A percentile compares a stretch with the other conserved stretches of the same genome.
Evolutionary conservation across 257 asterid genomes (phyloP).

Genomic region (Solanum okadae): DNA sequence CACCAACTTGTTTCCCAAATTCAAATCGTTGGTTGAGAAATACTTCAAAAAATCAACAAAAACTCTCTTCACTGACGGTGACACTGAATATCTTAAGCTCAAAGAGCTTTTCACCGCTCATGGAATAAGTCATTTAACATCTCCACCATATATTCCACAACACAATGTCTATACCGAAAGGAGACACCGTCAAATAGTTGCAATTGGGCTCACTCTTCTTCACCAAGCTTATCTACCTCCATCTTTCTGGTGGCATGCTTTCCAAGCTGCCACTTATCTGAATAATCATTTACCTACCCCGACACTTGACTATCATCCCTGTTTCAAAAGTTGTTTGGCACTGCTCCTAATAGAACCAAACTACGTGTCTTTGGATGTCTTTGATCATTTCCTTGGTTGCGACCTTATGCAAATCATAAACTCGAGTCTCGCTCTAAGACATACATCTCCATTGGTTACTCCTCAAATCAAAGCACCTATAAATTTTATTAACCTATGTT

Average conservation of each 20-base stretch:
- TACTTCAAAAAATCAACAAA: not conserved
- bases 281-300: conserved; percentile 2
- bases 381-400: conserved; percentile 1
- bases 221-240: not conserved
- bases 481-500: not conserved
- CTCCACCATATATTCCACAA: not conserved
- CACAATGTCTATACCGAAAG: not conserved
- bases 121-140: not conserved
- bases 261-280: not conserved
- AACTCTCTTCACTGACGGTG: not conserved
- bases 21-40: not conserved
- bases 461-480: not conserved
- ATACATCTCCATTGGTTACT: not conserved
- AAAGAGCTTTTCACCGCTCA: not conserved
- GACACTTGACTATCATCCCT: not conserved
- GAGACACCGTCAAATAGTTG: not conserved
- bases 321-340: not conserved
- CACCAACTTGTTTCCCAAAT: not conserved
- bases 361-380: not conserved
- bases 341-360: not conserved
- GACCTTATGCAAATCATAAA: not conserved
- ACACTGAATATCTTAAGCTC: not conserved
- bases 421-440: not conserved
- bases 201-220: not conserved
- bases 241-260: not conserved